phyloP scores from a whole-genome alignment of 148 eudicot species.

The Linanthus parryae region DNA sequence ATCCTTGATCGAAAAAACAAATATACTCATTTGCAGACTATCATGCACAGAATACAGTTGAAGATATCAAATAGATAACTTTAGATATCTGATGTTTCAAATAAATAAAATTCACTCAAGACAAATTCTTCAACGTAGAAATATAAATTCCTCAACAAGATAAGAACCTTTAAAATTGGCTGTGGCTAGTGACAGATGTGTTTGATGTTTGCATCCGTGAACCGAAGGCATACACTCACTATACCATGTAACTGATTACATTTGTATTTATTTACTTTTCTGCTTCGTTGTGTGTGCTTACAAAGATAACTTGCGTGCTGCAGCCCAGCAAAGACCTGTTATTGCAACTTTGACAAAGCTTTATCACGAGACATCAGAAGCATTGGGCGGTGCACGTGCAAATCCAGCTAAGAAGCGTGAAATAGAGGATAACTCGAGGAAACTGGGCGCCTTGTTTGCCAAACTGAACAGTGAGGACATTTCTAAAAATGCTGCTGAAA shows the following conservation, averaged over 20 bases:
- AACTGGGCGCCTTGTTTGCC: constrained; percentile 72
- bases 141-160: too few relatives aligned
- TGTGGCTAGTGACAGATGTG: too few relatives aligned
- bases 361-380: constrained; percentile 82
- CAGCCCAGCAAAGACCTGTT: constrained; percentile 84
- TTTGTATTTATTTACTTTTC: background rate
- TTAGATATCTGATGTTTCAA: too few relatives aligned
- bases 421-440: constrained; percentile 89
- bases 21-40: too few relatives aligned
- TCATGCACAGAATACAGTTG: too few relatives aligned
- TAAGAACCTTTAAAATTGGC: too few relatives aligned
- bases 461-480: constrained; percentile 86
- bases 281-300: background rate
- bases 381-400: constrained; percentile 78
- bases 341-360: constrained; percentile 77
- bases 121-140: too few relatives aligned
- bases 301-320: constrained; percentile 1
- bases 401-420: constrained; percentile 72
- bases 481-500: constrained; percentile 80
- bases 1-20: too few relatives aligned
- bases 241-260: background rate
- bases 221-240: too few relatives aligned
- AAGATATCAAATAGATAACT: too few relatives aligned
- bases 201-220: too few relatives aligned
- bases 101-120: too few relatives aligned